phyloP scores from a whole-genome alignment of 257 asterid genomes.

The Solanum ossicruentum region DNA sequence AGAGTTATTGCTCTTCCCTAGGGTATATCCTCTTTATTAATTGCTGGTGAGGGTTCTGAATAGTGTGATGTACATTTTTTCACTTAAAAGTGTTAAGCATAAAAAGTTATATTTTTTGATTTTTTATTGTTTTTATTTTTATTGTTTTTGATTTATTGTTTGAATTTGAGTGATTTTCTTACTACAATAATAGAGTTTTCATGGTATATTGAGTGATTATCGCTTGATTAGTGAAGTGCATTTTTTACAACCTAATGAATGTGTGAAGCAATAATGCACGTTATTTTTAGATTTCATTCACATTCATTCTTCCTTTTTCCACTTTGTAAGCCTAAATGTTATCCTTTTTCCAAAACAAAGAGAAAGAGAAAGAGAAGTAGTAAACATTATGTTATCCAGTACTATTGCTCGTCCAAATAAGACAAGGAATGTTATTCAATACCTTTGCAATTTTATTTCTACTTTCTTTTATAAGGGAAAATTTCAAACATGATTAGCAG shows the following conservation, averaged over 20 bases:
- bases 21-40: no score
- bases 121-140: no score
- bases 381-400: neutral
- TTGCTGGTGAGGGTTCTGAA: no score
- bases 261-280: neutral
- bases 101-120: no score
- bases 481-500: neutral
- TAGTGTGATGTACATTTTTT: no score
- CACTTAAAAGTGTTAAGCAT: no score
- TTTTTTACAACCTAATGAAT: neutral
- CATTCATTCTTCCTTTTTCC: neutral
- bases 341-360: neutral
- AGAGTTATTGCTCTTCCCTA: no score
- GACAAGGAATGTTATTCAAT: neutral
- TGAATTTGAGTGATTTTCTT: no score
- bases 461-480: neutral
- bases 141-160: no score
- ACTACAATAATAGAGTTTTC: no score
- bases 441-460: neutral
- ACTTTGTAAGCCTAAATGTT: neutral
- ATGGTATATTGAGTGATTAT: no score
- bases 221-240: no score
- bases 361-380: neutral
- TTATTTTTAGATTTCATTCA: neutral
- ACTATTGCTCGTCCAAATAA: neutral